Evolutionary conservation across 2,329 filamentous ascomycete species (phyloP), one percentile per base, ranked within the genome.

Genomic region (Madurella mycetomatis): DNA sequence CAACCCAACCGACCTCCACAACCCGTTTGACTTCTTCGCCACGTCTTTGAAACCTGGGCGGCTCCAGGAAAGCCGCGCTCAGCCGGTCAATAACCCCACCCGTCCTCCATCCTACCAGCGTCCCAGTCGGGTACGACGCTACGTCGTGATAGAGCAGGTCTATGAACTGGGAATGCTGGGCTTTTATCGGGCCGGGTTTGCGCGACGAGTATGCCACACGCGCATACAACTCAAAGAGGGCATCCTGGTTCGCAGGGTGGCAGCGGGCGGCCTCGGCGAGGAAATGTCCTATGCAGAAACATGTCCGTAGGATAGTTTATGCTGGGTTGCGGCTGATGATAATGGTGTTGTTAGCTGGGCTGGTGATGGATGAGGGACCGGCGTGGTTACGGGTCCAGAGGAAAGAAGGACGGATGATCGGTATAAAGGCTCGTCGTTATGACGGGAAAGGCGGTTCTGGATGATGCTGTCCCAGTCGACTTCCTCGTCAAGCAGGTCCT

Each of bases 241-340:
- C 73, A 0, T 70, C 63, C 17, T 70, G 67, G n/a, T 70, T 65
- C 9, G 69, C 60, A 11, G 60, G 63, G 47, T 63, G 63, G 45
- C 69, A 69, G 2, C 62, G 51, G 1, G 51, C 43, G 49, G 79
- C 75, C 42, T 78, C 74, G 15, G 72, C 72, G 45, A 83, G 70
- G 53, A 86, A 77, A 62, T 87, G 83, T 3, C 79, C 80, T 19
- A 86, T 73, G 25, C 83, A 77, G 60, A 88, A 88, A 64, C 84
- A 87, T 0, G 79, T 83, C 11, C 81, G 76, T 12, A 85, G 69
- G 7, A 78, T 55, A 0, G 64, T 69, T 69, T 9, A 69, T 65
- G 1, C 76, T 70, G 25, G 25, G 0, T 73, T 65, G 0, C 74
- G 44, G 9, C 57, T 34, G 4, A 37, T 39, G 15, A 59, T 34